Evolutionary conservation across 2,329 filamentous ascomycete species (phyloP), one percentile per base, ranked within the genome.

Genomic region (Aspergillus latus): DNA sequence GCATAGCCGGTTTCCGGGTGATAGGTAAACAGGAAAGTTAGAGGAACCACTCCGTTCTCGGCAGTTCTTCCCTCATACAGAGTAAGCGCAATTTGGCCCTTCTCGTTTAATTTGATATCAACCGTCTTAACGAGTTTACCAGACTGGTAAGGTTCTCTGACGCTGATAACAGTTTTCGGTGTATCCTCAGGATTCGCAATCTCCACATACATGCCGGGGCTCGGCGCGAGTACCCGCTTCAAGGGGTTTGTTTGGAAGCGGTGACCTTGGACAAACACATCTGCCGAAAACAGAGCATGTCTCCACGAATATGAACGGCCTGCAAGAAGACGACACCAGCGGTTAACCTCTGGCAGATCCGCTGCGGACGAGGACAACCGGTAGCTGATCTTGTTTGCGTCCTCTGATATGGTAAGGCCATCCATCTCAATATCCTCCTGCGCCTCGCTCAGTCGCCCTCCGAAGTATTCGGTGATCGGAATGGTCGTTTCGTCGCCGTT

Each of bases 211-310:
- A 97, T 85, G 46, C 94, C 94, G 34, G 87, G 87, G 11, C 86
- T 84, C 11, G 94, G 94, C 9, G 90, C 88, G 63, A 97, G 93
- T 58, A 99, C 92, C 55, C 93, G 87, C 72, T 88, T 89, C 78
- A 97, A 89, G 0, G 94, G 95, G 77, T 99, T 99, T 56, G 91
- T 96, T 79, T 97, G 91, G 80, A 96, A 97, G 70, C 95, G 92
- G 74, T 96, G 89, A 13, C 92, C 94, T 75, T 99, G 94, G 4
- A 97, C 90, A 62, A 97, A 88, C 29, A 97, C 89, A 64, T 99
- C 93, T 0, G 92, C 89, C 58, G 91, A 90, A 76, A 99, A 93
- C 58, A 99, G 85, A 29, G 94, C 94, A 70, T 97, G 91, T 57
- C 93, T 86, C 94, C 94, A 99, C 49, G 90, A 97, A 69, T 92